phyloP scores from a whole-genome alignment of 2,329 filamentous ascomycete genomes.

The Fusarium sulawesiense region DNA sequence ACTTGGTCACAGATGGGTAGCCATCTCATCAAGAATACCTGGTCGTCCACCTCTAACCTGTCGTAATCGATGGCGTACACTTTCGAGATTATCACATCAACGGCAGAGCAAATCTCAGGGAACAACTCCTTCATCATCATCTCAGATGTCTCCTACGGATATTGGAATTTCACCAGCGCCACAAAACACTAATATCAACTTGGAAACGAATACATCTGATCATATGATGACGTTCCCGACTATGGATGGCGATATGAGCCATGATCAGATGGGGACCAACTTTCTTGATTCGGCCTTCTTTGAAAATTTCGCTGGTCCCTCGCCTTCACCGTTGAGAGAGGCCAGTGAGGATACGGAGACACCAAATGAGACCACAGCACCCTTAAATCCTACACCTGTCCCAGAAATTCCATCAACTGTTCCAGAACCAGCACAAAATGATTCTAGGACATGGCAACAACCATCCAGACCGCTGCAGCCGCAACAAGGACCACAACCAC shows the following conservation, averaged over 20 bases:
- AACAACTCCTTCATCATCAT: constrained; percentile 36
- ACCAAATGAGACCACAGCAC: not conserved
- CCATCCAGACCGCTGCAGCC: constrained; percentile 1
- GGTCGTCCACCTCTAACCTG: constrained; percentile 47
- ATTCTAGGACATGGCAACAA: constrained; percentile 12
- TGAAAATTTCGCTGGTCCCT: constrained; percentile 35
- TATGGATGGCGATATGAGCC: constrained; percentile 15
- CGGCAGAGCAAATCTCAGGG: constrained; percentile 32
- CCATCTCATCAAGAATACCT: constrained; percentile 43
- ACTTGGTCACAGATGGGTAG: constrained; percentile 46
- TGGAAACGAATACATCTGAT: constrained; percentile 1
- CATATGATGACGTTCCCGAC: constrained; percentile 21
- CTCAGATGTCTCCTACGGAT: constrained; percentile 35
- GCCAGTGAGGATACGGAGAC: constrained; percentile 23
- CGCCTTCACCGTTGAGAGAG: constrained; percentile 23
- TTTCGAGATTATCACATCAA: constrained; percentile 29
- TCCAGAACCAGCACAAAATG: not conserved
- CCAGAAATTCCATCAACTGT: constrained; percentile 1
- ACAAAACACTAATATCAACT: constrained; percentile 2
- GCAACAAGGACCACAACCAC: not conserved
- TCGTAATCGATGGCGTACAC: constrained; percentile 45
- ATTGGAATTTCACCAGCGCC: constrained; percentile 35
- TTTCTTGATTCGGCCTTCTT: constrained; percentile 41
- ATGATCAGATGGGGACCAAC: constrained; percentile 20
- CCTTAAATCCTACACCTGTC: not conserved